Evolutionary conservation across 1,284 basidiomycete genomes (phyloP), one percentile per base, ranked within the genome.

Genomic region (Bondarzewia mesenterica): DNA sequence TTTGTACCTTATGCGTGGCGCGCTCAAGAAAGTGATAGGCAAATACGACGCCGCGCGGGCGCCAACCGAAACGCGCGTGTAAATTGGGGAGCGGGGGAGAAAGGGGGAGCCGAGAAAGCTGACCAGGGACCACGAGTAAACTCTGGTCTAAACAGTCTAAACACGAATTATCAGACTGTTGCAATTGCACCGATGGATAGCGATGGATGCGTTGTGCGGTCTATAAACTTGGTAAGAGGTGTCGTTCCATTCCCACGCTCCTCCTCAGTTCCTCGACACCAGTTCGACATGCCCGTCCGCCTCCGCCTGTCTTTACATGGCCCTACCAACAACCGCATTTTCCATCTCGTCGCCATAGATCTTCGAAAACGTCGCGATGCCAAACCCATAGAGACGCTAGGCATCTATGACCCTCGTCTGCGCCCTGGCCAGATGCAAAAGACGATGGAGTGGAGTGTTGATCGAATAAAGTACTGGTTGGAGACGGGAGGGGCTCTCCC

Each of bases 401-500:
- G 92, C 42, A 78, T 91, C 49, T 96, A 90, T 69, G 79, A 94
- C 65, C 92, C 92, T 16, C 74, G 75, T 46, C 63, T 80, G 40
- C 62, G 63, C 18, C 65, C 67, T 12, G 70, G 70, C 55, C 60
- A 73, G 57, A 66, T 68, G 52, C 73, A 71, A 60, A 96, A 94
- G 68, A 81, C 80, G 21, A 73, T 97, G 47, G 81, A 89, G 61
- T 96, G 92, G 93, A 91, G 92, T 66, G 83, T 86, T 39, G 82
- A 89, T 54, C 80, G 94, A 62, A 92, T 98, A 66, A 77, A 75
- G 51, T 92, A 93, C 63, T 98, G 94, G 94, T 67, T 98, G 25
- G 53, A 56, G 25, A 72, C 73, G 26, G 79, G 88, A 21, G 94
- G 93, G 2, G 94, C 94, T 27, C 70, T 82, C 56, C 94, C 94